Evolutionary conservation across 306 rosid genomes (phyloP).

Genomic region (Pyrus communis): DNA sequence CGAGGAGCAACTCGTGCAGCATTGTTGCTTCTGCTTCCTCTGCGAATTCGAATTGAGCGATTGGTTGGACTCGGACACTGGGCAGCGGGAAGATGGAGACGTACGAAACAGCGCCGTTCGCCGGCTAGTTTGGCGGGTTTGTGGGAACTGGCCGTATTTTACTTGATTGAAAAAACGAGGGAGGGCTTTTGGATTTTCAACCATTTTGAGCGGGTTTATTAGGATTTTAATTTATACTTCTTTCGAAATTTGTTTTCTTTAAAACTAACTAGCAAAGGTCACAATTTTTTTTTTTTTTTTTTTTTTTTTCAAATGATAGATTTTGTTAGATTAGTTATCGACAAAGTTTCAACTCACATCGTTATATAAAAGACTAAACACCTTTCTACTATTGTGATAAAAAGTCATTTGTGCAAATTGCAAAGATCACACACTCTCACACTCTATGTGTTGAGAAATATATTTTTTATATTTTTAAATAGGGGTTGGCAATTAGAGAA

Average conservation of each 20-base stretch:
- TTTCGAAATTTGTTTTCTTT: too few relatives aligned
- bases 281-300: too few relatives aligned
- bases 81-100: neutral
- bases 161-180: neutral
- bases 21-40: slow-evolving; percentile 16
- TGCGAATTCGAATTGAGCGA: neutral
- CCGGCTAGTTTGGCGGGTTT: neutral
- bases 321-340: too few relatives aligned
- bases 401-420: accelerated
- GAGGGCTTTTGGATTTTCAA: neutral
- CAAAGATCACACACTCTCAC: too few relatives aligned
- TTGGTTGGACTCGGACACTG: neutral
- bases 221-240: too few relatives aligned
- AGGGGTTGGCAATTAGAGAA: too few relatives aligned
- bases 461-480: too few relatives aligned
- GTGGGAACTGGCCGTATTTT: neutral
- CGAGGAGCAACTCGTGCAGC: slow-evolving; percentile 87
- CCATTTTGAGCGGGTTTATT: neutral
- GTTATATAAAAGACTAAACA: too few relatives aligned
- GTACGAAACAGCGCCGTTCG: neutral
- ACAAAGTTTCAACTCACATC: accelerated
- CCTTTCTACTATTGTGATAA: accelerated
- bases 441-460: too few relatives aligned
- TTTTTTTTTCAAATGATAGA: too few relatives aligned
- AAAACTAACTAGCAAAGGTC: too few relatives aligned